Conservation (phyloP, 2,329 filamentous ascomycete species). For the Byssochlamys sp. region DNA sequence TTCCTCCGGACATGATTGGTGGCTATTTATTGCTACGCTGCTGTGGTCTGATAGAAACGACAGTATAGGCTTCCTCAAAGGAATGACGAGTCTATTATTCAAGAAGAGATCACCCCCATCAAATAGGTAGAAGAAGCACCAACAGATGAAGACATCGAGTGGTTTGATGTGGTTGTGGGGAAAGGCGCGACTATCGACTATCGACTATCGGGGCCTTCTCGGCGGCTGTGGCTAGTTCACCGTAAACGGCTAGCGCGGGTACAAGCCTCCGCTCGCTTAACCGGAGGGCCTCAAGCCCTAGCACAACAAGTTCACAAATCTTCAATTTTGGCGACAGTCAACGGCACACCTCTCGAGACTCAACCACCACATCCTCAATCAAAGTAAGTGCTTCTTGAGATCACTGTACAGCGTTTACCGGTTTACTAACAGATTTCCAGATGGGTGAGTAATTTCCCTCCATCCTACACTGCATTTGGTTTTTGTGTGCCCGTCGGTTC, state of each 20-base stretch:
- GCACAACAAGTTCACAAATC: constrained; percentile 34
- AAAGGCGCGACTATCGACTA: background rate
- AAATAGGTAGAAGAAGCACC: background rate
- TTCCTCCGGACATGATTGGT: background rate
- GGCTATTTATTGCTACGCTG: constrained; percentile 3
- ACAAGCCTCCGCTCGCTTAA: constrained; percentile 29
- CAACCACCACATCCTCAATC: constrained; percentile 43
- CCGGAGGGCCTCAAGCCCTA: constrained; percentile 37
- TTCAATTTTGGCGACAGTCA: constrained; percentile 26
- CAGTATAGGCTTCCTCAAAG: background rate
- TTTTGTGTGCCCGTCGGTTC: constrained; percentile 12
- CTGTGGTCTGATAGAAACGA: background rate
- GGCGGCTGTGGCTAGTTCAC: constrained; percentile 7
- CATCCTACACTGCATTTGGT: constrained; percentile 19
- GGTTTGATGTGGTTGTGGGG: constrained; percentile 1
- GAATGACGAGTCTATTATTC: background rate
- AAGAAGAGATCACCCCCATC: background rate
- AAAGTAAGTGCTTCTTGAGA: constrained; percentile 37
- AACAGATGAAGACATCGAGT: background rate
- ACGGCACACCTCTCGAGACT: constrained; percentile 29
- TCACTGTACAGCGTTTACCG: constrained; percentile 7
- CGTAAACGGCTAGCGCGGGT: constrained; percentile 19
- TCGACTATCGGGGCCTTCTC: constrained; percentile 1
- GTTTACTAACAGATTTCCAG: constrained; percentile 33
- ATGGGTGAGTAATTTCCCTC: constrained; percentile 50